Evolutionary conservation across 2,329 filamentous ascomycete species (phyloP).

Genomic region (Aspergillus novoparasiticus): DNA sequence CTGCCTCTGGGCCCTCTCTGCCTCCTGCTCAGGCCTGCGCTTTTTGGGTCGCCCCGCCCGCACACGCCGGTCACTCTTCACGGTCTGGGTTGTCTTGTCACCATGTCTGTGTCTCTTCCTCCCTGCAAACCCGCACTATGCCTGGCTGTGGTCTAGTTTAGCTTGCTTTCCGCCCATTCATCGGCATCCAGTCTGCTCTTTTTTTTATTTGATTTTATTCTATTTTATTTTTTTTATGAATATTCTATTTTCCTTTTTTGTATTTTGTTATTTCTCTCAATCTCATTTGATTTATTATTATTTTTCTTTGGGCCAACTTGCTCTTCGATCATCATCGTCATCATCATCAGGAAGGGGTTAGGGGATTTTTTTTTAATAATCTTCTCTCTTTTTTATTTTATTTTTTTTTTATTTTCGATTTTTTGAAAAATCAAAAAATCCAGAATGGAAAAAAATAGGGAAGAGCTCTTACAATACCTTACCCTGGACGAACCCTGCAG

Average conservation of each 20-base stretch:
- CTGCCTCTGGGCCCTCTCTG: slow-evolving; percentile 13
- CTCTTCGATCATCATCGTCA: slow-evolving; percentile 5
- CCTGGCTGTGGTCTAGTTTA: slow-evolving; percentile 17
- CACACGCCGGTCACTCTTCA: slow-evolving; percentile 21
- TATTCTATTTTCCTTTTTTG: not conserved
- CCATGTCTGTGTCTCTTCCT: not conserved
- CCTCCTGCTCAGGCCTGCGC: slow-evolving; percentile 21
- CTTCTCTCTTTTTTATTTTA: slow-evolving; percentile 6
- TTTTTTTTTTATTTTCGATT: not conserved
- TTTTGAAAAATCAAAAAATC: not conserved
- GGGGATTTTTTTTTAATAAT: not conserved
- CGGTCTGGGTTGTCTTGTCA: slow-evolving; percentile 10
- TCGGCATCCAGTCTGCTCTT: slow-evolving; percentile 8
- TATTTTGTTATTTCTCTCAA: not conserved
- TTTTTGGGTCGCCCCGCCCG: slow-evolving; percentile 24
- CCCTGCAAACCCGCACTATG: slow-evolving; percentile 17
- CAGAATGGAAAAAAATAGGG: not conserved
- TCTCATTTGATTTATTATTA: not conserved
- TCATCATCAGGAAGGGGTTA: slow-evolving; percentile 8
- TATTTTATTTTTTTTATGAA: slow-evolving; percentile 4
- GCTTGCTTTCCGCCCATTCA: slow-evolving; percentile 15
- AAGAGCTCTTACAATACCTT: slow-evolving; percentile 8
- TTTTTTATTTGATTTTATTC: not conserved
- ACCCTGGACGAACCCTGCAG: slow-evolving; percentile 11
- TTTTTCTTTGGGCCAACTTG: not conserved